Conservation (phyloP, 208 protist genomes). For the Crithidia fasciculata region DNA sequence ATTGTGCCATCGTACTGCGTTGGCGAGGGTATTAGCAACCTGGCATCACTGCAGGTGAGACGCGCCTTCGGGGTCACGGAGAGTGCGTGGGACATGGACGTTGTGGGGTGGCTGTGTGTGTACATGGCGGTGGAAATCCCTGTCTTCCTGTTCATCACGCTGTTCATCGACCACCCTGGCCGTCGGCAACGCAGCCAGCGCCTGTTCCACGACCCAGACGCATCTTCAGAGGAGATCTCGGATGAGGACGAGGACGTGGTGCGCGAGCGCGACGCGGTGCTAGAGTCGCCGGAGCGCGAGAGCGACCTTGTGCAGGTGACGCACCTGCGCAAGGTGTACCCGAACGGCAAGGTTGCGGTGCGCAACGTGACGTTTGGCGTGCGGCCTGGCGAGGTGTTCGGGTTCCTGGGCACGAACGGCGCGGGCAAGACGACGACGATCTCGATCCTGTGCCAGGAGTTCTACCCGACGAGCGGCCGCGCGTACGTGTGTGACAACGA, state of each 20-base stretch:
- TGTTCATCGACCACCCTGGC: constrained; percentile 56
- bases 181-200: constrained; percentile 42
- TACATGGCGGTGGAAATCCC: constrained; percentile 65
- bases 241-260: constrained; percentile 51
- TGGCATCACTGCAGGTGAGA: constrained; percentile 38
- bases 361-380: constrained; percentile 77
- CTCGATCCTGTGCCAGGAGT: constrained; percentile 79
- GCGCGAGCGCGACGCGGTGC: constrained; percentile 35
- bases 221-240: constrained; percentile 27
- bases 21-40: constrained; percentile 65
- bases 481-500: constrained; percentile 50
- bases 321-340: constrained; percentile 69
- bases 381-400: constrained; percentile 79
- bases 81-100: constrained; percentile 37
- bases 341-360: constrained; percentile 73
- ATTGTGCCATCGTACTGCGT: constrained; percentile 58
- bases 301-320: constrained; percentile 59
- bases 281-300: constrained; percentile 18
- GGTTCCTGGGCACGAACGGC: constrained; percentile 91
- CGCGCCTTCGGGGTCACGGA: constrained; percentile 1
- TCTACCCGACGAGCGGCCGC: constrained; percentile 63
- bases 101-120: constrained; percentile 33
- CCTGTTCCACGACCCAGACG: constrained; percentile 41
- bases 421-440: constrained; percentile 89
- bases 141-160: constrained; percentile 38